Evolutionary conservation across 2,329 filamentous ascomycete genomes (phyloP).

Genomic region (Trichoderma atrobrunneum): DNA sequence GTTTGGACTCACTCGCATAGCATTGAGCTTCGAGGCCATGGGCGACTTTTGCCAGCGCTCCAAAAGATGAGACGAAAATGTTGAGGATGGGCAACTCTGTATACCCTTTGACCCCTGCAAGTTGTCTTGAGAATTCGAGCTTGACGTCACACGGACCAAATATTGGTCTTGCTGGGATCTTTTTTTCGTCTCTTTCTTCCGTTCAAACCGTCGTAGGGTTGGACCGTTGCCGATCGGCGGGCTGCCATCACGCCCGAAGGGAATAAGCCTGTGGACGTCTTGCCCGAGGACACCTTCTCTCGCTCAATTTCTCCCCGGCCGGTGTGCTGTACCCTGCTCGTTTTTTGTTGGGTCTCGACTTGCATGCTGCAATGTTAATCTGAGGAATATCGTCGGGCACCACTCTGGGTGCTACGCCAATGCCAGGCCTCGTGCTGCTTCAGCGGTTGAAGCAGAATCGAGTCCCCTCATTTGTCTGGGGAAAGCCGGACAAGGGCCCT

Average conservation of each 20-base stretch:
- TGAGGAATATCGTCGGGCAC: conserved; percentile 12
- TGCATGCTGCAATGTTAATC: conserved; percentile 1
- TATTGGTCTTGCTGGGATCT: background rate
- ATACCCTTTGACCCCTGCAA: background rate
- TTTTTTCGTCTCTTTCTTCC: background rate
- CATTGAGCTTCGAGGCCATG: background rate
- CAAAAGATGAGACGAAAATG: background rate
- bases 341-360: background rate
- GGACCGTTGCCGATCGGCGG: conserved; percentile 4
- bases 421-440: background rate
- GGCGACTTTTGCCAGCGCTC: background rate
- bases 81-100: background rate
- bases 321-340: background rate
- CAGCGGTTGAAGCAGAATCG: background rate
- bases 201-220: background rate
- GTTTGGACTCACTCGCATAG: background rate
- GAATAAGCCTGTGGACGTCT: background rate
- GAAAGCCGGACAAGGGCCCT: background rate
- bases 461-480: background rate
- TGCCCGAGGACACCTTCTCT: background rate
- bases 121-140: background rate
- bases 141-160: conserved; percentile 8
- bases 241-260: background rate
- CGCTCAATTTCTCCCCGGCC: background rate
- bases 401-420: conserved; percentile 9